Base-by-base conservation (phyloP, 768 basidiomycete species). In the Lactarius evosmus region DNA sequence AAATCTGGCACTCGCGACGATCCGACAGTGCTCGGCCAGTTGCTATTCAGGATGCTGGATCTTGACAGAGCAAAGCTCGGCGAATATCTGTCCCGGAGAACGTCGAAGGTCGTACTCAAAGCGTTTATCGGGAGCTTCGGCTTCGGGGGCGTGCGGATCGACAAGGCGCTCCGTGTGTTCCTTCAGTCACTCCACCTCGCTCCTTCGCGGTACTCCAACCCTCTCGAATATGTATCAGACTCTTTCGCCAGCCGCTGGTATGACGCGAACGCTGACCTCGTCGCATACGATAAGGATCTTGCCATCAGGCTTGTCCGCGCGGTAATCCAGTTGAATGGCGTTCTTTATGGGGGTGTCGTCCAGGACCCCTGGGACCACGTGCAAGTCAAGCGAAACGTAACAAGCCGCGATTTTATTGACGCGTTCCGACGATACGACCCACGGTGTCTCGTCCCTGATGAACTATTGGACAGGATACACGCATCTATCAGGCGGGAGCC, bases 231-330 rank as follows among this genome's bases (percentile, higher is more conserved):
- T 68, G 78, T 97, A 2, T 80, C 98, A 33, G 86, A 91, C 69
- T 83, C 88, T 11, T 94, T 99, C 72, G 90, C 94, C 16, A 82
- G 84, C 68, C 83, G 91, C 32, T 98, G 95, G 91, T 91, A 92
- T 70, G 91, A 94, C 65, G 89, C 91, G 22, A 98, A 99, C 71
- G 83, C 86, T 7, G 79, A 82, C 54, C 80, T 83, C 29, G 85
- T 93, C 29, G 83, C 88, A 2, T 95, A 88, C 71, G 90, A 93
- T 77, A 89, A 85, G 74, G 91, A 93, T 70, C 79, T 92, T 66
- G 87, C 91, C 16, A 78, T 83, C 67, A 85, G 85, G 54, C 84
- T 96, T 52, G 88, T 91, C 40, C 83, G 88, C 58, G 87, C 92
- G 4, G 83, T 95, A 66, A 85, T 90, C 56, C 91, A 95, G 72